Base-by-base conservation (phyloP, 31 red algal species). In the Asparagopsis taxiformis region DNA sequence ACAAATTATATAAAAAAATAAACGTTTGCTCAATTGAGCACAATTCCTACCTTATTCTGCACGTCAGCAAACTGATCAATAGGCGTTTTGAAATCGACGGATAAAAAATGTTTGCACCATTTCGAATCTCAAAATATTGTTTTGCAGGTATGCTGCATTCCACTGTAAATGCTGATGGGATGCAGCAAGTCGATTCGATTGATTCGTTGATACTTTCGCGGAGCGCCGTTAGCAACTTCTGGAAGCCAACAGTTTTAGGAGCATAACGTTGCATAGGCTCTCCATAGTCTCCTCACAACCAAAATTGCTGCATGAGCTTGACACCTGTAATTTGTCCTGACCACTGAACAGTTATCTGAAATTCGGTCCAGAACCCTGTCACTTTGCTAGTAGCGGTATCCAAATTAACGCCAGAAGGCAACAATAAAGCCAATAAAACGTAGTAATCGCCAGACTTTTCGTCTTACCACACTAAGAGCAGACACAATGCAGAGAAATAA, bases 61-160 rank as follows among this genome's bases (percentile, higher is more conserved):
- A 2, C 7, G 1, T 46, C 3, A 24, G 39, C 64, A 29, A 48
- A 68, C 1, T 17, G 28, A 1, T 8, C 64, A 50, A 46, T 39
- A 10, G 64, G 64, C 10, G 15, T 19, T 51, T 68, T 68, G 9
- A 68, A 29, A 50, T 67, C 64, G 3, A 68, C n/a, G 26, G n/a
- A n/a, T 68, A 17, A 28, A 68, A 50, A 8, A 68, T 26, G 0
- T 2, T 21, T 28, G 41, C 37, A 4, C 64, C 64, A 26, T 68
- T 39, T 37, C 35, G 22, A 46, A 68, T 48, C 4, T 68, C 41
- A 49, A 68, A 39, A 38, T 48, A 8, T 28, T 68, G 34, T 43
- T 50, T 68, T 0, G 23, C 36, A 1, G 64, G 64, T 1, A 68
- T 30, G 8, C 24, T 8, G 1, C 25, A 48, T 50, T 51, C 64